Base-by-base conservation (phyloP, 148 eudicot species). In the Persicaria maculosa region DNA sequence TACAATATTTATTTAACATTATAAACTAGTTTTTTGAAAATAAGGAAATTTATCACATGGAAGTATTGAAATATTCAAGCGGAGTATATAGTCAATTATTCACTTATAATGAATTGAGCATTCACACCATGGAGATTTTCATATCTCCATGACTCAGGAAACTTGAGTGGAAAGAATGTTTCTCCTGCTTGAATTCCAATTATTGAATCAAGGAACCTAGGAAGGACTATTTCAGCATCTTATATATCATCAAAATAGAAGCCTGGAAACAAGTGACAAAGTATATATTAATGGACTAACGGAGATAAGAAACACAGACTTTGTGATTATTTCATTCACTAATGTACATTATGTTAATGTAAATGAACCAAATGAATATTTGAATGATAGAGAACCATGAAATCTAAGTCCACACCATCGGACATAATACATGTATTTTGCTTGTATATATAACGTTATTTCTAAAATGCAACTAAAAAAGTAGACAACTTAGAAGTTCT, bases 141-240 rank as follows among this genome's bases (percentile, higher is more conserved):
- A 85, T 96, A 97, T 80, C 76, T 84, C 99, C 99, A 96, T n/a
- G 90, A 86, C 50, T 96, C 97, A 22, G 99, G 99, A 83, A 96
- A 96, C 36, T 75, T 78, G 77, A 90, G 91, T 20, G 92, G 97
- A 74, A 96, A 96, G 15, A 90, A 88, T 57, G 94, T 90, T 90
- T 92, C 97, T 83, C 97, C 97, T 48, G 82, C 81, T 81, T 80
- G 83, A 69, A 96, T 96, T 80, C 97, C 97, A 57, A 89, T 82
- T 48, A 96, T 82, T 15, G 97, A 90, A 74, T 90, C 88, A 72
- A 90, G 80, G 78, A 92, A 96, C 75, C 96, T 97, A 48, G 99
- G 99, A 78, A 96, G 86, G 70, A 96, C 83, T 75, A 80, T 86
- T 71, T 88, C 92, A 72, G 85, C 91, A 78, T 96, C 97, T 78